Conservation (phyloP, 2,329 filamentous ascomycete genomes). For the Xylaria arbuscula region DNA sequence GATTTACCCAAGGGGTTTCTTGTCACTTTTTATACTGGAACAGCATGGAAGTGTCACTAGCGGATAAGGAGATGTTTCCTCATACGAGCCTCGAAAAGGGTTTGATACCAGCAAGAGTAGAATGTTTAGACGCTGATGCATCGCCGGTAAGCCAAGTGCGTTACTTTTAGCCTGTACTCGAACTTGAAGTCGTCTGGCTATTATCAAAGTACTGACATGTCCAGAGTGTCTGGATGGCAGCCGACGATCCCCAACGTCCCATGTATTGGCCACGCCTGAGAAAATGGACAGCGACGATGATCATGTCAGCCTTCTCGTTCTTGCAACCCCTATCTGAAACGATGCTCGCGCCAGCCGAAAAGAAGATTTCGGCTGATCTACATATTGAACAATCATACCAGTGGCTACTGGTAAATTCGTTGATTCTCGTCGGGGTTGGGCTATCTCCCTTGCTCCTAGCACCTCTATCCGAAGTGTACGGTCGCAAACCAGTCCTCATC, state of each 20-base stretch:
- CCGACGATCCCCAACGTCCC: conserved; percentile 12
- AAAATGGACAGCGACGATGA: conserved; percentile 34
- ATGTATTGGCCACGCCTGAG: conserved; percentile 27
- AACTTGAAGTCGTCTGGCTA: background rate
- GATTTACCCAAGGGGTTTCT: background rate
- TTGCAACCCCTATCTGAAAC: conserved; percentile 31
- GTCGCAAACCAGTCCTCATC: conserved; percentile 43
- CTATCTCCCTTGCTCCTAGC: conserved; percentile 54
- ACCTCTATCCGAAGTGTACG: conserved; percentile 59
- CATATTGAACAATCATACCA: conserved; percentile 18
- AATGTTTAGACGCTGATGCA: background rate
- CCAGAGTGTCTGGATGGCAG: background rate
- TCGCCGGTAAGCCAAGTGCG: background rate
- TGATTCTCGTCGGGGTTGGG: conserved; percentile 31
- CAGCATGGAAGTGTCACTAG: background rate
- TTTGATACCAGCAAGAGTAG: background rate
- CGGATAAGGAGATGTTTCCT: conserved; percentile 1
- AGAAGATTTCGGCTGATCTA: conserved; percentile 20
- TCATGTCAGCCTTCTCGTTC: conserved; percentile 34
- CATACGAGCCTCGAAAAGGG: conserved; percentile 12
- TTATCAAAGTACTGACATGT: background rate
- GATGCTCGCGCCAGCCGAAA: conserved; percentile 30
- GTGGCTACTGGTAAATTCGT: conserved; percentile 30
- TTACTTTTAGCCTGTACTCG: background rate
- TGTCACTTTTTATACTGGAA: background rate